Evolutionary conservation across 176 grass and related monocot genomes (phyloP).

Genomic region (Themeda triandra): DNA sequence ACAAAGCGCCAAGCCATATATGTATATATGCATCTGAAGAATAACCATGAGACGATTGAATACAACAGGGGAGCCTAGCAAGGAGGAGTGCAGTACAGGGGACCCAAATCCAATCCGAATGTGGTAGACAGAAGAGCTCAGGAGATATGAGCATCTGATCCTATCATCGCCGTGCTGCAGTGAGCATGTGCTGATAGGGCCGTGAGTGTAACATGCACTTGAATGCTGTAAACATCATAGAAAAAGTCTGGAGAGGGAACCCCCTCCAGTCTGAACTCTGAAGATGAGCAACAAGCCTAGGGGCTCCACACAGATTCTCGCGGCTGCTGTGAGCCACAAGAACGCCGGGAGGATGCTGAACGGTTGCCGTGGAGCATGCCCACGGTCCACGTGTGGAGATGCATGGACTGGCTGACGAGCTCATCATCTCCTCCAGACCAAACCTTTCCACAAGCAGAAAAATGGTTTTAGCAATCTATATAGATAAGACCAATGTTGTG

Average conservation of each 20-base stretch:
- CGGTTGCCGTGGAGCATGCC: conserved; percentile 3
- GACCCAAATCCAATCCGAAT: background rate
- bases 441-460: conserved; percentile 32
- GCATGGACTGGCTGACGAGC: background rate
- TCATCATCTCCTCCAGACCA: background rate
- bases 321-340: conserved; percentile 31
- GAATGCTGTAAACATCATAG: conserved; percentile 31
- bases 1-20: background rate
- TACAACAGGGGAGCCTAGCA: conserved; percentile 10
- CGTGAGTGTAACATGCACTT: conserved; percentile 34
- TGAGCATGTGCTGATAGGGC: conserved; percentile 44
- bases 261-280: background rate
- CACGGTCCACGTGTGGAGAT: background rate
- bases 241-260: background rate
- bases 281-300: background rate
- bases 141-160: conserved; percentile 28
- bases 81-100: background rate
- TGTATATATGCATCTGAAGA: background rate
- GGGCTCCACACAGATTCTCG: conserved; percentile 18
- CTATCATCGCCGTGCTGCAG: background rate
- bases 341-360: background rate
- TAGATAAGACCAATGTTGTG: conserved; percentile 4
- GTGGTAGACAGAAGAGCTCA: conserved; percentile 4
- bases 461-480: background rate
- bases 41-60: conserved; percentile 21